Base-by-base conservation (phyloP, 306 rosid species). In the Senna tora region DNA sequence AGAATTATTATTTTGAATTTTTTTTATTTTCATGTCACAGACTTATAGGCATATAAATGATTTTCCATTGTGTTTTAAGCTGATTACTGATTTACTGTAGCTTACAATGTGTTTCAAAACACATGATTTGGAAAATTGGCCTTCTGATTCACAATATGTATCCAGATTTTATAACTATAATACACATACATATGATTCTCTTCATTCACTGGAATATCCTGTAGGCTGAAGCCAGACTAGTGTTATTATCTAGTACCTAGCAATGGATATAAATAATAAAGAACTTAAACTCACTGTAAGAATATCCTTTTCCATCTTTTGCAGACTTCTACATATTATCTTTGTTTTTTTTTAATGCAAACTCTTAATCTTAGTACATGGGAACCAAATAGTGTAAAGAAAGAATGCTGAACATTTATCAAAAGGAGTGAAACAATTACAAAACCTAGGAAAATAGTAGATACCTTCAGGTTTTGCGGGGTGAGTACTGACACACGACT, bases 381-480 rank as follows among this genome's bases (percentile, higher is more conserved):
- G 17, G 11, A 47, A n/a, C 42, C 2, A 46, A 13, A 47, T 39
- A 38, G 9, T 21, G 15, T 25, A 61, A 21, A 28, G 36, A 11
- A 38, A 49, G 17, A 46, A 72, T 15, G 20, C 28, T 47, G 39
- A 64, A 46, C 28, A 43, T 46, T 30, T 42, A 7, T 0, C 60
- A 55, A 54, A 65, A 70, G 43, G 59, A 54, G 57, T 15, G 38
- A 76, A 41, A 36, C 51, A 22, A 81, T 57, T 22, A 34, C 60
- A 53, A 52, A 25, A 73, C 51, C 42, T 55, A 68, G 30, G 72
- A 51, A 73, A 42, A 47, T 6, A 72, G 71, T 71, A 46, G 46
- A 58, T 12, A 94, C 99, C 96, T 91, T 81, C 41, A 91, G 85
- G 79, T 82, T 91, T 85, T 91, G 99, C 54, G 88, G 84, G 49